These are phyloP conservation scores for Brasilioporus rufonigricans DNA, from an alignment of 768 basidiomycete species.

Conservation along the genomic window DNA sequence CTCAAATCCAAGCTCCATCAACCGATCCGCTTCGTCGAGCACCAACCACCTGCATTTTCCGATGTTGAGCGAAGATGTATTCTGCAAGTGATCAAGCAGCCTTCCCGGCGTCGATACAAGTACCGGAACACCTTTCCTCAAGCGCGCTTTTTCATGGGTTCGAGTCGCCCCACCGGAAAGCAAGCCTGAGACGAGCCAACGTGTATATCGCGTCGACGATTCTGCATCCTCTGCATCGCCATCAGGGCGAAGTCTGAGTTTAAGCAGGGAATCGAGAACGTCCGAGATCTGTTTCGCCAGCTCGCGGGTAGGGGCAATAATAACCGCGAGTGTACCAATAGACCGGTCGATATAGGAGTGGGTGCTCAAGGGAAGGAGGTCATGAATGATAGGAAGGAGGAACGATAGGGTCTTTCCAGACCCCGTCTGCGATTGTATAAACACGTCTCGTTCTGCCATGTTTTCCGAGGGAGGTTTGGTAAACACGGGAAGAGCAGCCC, in stretches of 20 bases:
- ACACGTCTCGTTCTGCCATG: conserved; percentile 63
- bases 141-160: conserved; percentile 91
- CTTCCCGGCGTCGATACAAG: conserved; percentile 95
- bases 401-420: conserved; percentile 95
- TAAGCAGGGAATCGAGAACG: conserved; percentile 81
- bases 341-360: conserved; percentile 93
- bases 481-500: conserved; percentile 64
- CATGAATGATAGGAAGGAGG: conserved; percentile 92
- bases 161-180: conserved; percentile 93
- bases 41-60: conserved; percentile 96
- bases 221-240: conserved; percentile 53
- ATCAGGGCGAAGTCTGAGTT: conserved; percentile 65
- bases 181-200: conserved; percentile 93
- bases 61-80: conserved; percentile 88
- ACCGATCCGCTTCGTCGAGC: conserved; percentile 93
- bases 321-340: conserved; percentile 91
- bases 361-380: conserved; percentile 84
- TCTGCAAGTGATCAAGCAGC: conserved; percentile 93
- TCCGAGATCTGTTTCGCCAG: conserved; percentile 96
- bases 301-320: conserved; percentile 94
- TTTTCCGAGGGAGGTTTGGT: conserved; percentile 40
- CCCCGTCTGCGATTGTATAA: conserved; percentile 96
- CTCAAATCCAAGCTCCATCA: conserved; percentile 99
- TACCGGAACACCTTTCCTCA: conserved; percentile 93
- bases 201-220: conserved; percentile 51